Conservation (phyloP, 2,329 filamentous ascomycete species). For the Furcasterigmium sp. region DNA sequence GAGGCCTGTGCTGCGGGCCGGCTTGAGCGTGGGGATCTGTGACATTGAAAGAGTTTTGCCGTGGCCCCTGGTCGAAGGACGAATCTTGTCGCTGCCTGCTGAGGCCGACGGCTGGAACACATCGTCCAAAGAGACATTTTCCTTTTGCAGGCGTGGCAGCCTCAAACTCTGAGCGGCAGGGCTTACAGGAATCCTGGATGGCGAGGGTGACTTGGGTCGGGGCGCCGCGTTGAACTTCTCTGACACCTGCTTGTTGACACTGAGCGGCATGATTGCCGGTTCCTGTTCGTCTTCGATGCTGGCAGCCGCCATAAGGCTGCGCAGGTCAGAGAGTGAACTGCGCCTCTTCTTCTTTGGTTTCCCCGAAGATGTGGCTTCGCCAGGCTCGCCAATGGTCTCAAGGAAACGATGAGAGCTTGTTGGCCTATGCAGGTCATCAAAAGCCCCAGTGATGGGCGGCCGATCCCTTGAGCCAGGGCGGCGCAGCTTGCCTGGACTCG, state of each 20-base stretch:
- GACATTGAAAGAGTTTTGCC: constrained; percentile 47
- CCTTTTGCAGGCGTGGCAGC: constrained; percentile 41
- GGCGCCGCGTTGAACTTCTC: constrained; percentile 53
- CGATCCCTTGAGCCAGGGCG: constrained; percentile 54
- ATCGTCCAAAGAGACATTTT: constrained; percentile 27
- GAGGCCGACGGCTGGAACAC: constrained; percentile 6
- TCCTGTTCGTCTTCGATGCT: constrained; percentile 39
- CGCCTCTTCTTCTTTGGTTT: constrained; percentile 72
- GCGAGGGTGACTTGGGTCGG: constrained; percentile 34
- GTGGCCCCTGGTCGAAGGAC: constrained; percentile 23
- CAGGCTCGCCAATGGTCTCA: constrained; percentile 56
- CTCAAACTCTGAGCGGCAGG: constrained; percentile 35
- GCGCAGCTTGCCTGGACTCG: constrained; percentile 35
- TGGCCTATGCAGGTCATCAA: constrained; percentile 53
- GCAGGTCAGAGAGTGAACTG: constrained; percentile 87
- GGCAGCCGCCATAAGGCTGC: constrained; percentile 59
- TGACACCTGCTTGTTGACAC: constrained; percentile 44
- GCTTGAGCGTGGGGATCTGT: constrained; percentile 48
- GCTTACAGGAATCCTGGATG: constrained; percentile 49
- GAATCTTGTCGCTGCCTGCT: constrained; percentile 1
- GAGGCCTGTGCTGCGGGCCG: constrained; percentile 21
- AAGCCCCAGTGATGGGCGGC: constrained; percentile 56
- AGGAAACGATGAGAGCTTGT: constrained; percentile 52
- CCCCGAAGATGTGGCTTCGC: constrained; percentile 32
- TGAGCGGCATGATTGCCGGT: constrained; percentile 39